A percentile compares a stretch with the other conserved stretches of the same genome.
Conservation (phyloP, 1,284 basidiomycete species). For the Sporisorium graminicola region DNA sequence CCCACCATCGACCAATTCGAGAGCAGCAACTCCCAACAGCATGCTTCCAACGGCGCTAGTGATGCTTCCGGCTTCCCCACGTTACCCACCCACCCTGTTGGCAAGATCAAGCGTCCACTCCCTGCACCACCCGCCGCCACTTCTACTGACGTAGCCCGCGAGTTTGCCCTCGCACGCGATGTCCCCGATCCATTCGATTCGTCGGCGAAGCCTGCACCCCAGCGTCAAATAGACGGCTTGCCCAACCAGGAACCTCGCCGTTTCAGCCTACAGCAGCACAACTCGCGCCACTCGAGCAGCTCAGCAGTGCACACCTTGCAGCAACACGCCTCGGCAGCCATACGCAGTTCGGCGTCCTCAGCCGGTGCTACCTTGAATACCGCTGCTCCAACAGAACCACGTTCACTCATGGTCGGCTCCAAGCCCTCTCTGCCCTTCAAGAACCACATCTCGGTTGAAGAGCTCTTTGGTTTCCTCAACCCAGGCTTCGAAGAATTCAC, state of each 20-base stretch:
- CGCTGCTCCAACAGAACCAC: slow-evolving; percentile 9
- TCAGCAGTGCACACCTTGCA: slow-evolving; percentile 14
- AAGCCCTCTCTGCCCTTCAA: slow-evolving; percentile 54
- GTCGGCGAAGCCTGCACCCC: slow-evolving; percentile 7
- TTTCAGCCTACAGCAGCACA: slow-evolving; percentile 28
- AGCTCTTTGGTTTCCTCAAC: slow-evolving; percentile 62
- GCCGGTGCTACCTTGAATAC: slow-evolving; percentile 1
- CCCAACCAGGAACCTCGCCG: slow-evolving; percentile 31
- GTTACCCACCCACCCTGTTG: slow-evolving; percentile 45
- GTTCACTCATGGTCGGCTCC: slow-evolving; percentile 39
- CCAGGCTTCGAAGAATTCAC: slow-evolving; percentile 63
- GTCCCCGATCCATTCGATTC: slow-evolving; percentile 52
- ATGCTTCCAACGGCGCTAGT: slow-evolving; percentile 5
- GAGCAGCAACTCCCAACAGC: slow-evolving; percentile 8
- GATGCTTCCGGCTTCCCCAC: slow-evolving; percentile 36
- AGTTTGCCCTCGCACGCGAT: slow-evolving; percentile 48
- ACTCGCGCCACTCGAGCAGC: slow-evolving; percentile 19
- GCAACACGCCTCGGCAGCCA: slow-evolving; percentile 9
- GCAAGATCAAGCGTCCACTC: slow-evolving; percentile 41
- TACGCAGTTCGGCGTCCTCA: slow-evolving; percentile 11
- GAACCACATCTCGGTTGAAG: slow-evolving; percentile 59
- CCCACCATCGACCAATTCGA: slow-evolving; percentile 62
- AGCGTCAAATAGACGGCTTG: slow-evolving; percentile 35
- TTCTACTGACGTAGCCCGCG: slow-evolving; percentile 40
- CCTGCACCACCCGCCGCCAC: slow-evolving; percentile 45